Evolutionary conservation across 2,329 filamentous ascomycete species (phyloP).

Genomic region (Colletotrichum musae): DNA sequence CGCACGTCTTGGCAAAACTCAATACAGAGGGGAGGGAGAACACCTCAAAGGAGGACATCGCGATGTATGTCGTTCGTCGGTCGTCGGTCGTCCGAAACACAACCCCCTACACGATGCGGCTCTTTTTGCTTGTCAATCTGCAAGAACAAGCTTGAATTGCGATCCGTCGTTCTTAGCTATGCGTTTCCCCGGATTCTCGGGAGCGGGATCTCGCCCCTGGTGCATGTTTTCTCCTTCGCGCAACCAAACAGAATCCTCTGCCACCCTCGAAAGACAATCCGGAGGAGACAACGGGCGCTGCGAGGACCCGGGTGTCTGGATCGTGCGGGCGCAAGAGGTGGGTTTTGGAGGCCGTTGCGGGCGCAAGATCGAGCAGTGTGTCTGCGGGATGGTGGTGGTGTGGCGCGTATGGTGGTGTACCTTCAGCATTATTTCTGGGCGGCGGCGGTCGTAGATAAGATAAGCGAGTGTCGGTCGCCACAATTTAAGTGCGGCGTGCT

Average conservation of each 20-base stretch:
- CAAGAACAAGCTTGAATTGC: background rate
- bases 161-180: background rate
- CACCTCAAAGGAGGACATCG: background rate
- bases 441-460: conserved; percentile 1
- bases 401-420: conserved; percentile 4
- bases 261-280: background rate
- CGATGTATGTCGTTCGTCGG: conserved; percentile 11
- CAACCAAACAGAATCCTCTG: conserved; percentile 10
- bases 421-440: background rate
- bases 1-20: conserved; percentile 25
- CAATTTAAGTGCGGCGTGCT: background rate
- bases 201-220: conserved; percentile 7
- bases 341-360: conserved; percentile 36
- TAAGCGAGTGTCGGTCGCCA: conserved; percentile 14
- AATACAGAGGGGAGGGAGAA: background rate
- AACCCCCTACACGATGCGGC: conserved; percentile 13
- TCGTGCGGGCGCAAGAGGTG: conserved; percentile 39
- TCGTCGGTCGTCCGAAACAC: background rate
- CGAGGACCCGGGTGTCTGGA: conserved; percentile 34
- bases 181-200: conserved; percentile 33
- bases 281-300: background rate
- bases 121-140: conserved; percentile 12
- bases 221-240: conserved; percentile 4
- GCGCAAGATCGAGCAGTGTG: conserved; percentile 15
- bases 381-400: conserved; percentile 20